Evolutionary conservation across 2,329 filamentous ascomycete species (phyloP).

Genomic region (Zasmidium angulare): DNA sequence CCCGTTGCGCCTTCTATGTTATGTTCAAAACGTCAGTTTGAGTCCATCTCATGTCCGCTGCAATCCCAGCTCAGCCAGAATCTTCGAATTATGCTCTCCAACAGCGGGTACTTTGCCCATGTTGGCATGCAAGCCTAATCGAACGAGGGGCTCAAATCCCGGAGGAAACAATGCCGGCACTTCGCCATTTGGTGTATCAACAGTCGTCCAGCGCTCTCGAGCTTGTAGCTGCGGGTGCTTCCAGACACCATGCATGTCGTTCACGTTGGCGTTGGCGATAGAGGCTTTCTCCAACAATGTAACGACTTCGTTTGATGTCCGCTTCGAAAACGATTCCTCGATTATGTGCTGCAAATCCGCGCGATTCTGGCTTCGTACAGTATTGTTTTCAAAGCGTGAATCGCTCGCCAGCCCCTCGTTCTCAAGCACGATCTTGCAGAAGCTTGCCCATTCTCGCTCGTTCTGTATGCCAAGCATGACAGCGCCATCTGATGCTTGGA

Average conservation of each 20-base stretch:
- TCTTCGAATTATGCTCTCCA: background rate
- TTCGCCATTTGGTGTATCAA: slow-evolving; percentile 48
- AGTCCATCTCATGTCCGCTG: background rate
- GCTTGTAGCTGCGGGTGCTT: slow-evolving; percentile 54
- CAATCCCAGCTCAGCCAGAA: background rate
- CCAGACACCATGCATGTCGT: slow-evolving; percentile 57
- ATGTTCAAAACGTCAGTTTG: background rate
- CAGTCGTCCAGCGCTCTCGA: slow-evolving; percentile 52
- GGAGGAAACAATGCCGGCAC: slow-evolving; percentile 44
- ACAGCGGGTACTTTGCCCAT: background rate
- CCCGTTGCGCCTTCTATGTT: background rate
- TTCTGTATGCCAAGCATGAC: slow-evolving; percentile 61
- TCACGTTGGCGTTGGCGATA: slow-evolving; percentile 58
- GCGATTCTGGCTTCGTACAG: slow-evolving; percentile 48
- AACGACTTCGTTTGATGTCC: slow-evolving; percentile 44
- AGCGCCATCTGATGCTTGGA: slow-evolving; percentile 46
- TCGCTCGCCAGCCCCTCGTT: slow-evolving; percentile 46
- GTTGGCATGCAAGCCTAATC: background rate
- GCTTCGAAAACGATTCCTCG: slow-evolving; percentile 40
- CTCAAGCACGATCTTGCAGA: slow-evolving; percentile 50
- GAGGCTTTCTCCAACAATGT: slow-evolving; percentile 47
- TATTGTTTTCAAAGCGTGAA: slow-evolving; percentile 50
- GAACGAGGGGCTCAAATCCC: background rate
- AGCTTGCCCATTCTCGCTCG: slow-evolving; percentile 55
- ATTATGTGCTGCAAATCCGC: slow-evolving; percentile 50